A percentile compares a stretch with the other conserved stretches of the same genome.
phyloP scores from a whole-genome alignment of 208 protist species.

The Leptomonas pyrrhocoris region DNA sequence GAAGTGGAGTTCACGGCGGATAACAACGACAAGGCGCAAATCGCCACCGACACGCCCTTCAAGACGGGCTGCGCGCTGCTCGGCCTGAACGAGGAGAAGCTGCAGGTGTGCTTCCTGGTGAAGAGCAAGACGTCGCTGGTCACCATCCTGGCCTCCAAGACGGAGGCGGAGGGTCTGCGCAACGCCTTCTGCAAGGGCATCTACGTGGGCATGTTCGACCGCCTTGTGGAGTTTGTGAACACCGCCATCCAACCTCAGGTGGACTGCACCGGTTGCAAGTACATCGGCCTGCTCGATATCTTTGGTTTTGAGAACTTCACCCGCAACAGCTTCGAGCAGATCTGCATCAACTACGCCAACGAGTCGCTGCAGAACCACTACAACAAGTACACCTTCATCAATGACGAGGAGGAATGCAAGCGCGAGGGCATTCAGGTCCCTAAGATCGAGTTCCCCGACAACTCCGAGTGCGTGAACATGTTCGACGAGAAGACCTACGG shows the following conservation, averaged over 20 bases:
- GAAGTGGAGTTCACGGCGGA: slow-evolving; percentile 87
- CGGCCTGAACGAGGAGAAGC: slow-evolving; percentile 52
- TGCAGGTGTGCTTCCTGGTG: slow-evolving; percentile 81
- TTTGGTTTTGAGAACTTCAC: slow-evolving; percentile 97
- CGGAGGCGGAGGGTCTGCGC: slow-evolving; percentile 79
- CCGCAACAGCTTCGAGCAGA: slow-evolving; percentile 96
- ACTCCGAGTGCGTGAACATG: slow-evolving; percentile 87
- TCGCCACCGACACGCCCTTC: slow-evolving; percentile 51
- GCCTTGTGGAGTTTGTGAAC: slow-evolving; percentile 89
- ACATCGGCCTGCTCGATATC: slow-evolving; percentile 96
- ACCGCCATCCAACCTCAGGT: slow-evolving; percentile 62
- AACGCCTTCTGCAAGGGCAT: slow-evolving; percentile 91
- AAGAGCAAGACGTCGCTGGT: slow-evolving; percentile 77
- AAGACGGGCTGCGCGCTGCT: slow-evolving; percentile 63
- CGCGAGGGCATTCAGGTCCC: slow-evolving; percentile 79
- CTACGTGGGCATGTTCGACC: slow-evolving; percentile 91
- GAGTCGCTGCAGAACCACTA: slow-evolving; percentile 98
- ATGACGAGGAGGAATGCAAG: slow-evolving; percentile 93
- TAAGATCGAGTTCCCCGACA: slow-evolving; percentile 87
- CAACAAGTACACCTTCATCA: slow-evolving; percentile 96
- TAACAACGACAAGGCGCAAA: slow-evolving; percentile 79
- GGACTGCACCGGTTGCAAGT: slow-evolving; percentile 58
- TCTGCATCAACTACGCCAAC: slow-evolving; percentile 98
- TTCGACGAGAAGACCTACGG: slow-evolving; percentile 78
- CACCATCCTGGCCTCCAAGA: slow-evolving; percentile 73